Evolutionary conservation across 1,139 yeast species (phyloP), one percentile per base, ranked within the genome.

Genomic region (Lodderomyces orthopsilosis): DNA sequence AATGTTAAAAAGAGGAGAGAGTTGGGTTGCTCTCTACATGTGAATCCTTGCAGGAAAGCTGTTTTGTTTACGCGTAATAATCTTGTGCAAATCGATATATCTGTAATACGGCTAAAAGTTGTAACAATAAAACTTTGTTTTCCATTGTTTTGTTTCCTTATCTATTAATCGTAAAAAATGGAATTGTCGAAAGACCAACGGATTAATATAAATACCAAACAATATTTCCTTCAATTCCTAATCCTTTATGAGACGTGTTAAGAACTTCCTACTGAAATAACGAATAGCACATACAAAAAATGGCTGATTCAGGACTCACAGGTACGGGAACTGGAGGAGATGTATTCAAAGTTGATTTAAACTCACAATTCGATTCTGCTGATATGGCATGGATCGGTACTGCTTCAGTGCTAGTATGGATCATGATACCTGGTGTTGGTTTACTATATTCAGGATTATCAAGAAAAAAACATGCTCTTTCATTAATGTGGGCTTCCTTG

Each of bases 351-450:
- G 77, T 78, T 37, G 86, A 91, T 63, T 72, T 90, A 57, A 89
- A 89, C 63, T 66, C 70, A n/a, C 84, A 79, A 57, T 91, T 77
- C 62, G 83, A 85, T 51, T 68, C 68, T 37, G 91, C 84, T 48
- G 89, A 89, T 62, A 85, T 88, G 91, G 89, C 81, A 15, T 91
- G 96, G 96, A 77, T 91, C 48, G 90, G 85, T 62, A 75, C 79
- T 10, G 77, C 93, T 9, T 80, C 83, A 6, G 83, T 78, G 14
- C 73, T 90, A 46, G 96, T 90, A 50, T 89, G 95, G 93, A 80
- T 90, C 56, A 90, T 91, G 96, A 79, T 85, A 61, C 97, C 97
- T 27, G 98, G 98, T 48, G 83, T 91, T 42, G 98, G 97, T 46
- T 69, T 91, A 42, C 71, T 90, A 49, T 91, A 91, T 66, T 86